A percentile compares a stretch with the other conserved stretches of the same genome.
Conservation (phyloP, 2,329 filamentous ascomycete genomes). For the Ceratocystis colombiana region DNA sequence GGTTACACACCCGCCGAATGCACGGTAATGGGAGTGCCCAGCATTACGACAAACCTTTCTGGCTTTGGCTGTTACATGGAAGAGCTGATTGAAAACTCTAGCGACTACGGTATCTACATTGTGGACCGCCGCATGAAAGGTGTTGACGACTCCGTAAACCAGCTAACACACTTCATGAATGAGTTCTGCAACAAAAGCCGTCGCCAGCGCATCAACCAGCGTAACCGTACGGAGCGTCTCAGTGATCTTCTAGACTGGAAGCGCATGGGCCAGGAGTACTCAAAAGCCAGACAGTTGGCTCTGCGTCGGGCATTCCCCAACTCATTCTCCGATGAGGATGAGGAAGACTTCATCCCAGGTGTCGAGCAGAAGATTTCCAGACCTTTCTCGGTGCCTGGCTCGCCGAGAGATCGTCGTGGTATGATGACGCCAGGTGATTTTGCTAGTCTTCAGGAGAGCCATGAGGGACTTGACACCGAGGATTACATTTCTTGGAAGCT, state of each 20-base stretch:
- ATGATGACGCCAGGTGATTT: conserved; percentile 99
- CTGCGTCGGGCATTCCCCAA: conserved; percentile 82
- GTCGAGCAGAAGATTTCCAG: conserved; percentile 92
- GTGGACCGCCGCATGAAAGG: conserved; percentile 92
- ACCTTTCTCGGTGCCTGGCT: conserved; percentile 87
- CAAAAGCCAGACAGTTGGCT: conserved; percentile 90
- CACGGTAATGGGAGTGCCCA: conserved; percentile 97
- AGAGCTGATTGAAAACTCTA: conserved; percentile 93
- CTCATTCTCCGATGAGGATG: conserved; percentile 75
- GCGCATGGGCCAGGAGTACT: conserved; percentile 98
- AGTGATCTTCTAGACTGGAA: conserved; percentile 98
- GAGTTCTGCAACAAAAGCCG: conserved; percentile 90
- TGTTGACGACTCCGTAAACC: conserved; percentile 93
- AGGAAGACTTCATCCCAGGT: conserved; percentile 82
- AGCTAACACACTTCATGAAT: conserved; percentile 74
- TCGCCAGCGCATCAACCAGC: conserved; percentile 95
- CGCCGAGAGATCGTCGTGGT: conserved; percentile 76
- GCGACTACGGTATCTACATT: conserved; percentile 98
- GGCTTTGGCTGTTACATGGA: conserved; percentile 99
- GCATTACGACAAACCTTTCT: conserved; percentile 94
- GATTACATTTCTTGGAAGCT: conserved; percentile 98
- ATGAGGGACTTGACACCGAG: conserved; percentile 86
- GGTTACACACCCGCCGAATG: conserved; percentile 97
- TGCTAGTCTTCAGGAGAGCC: conserved; percentile 87
- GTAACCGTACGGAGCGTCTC: conserved; percentile 88